Percentiles rank a stretch among this genome's conserved stretches.
These are phyloP conservation scores for Trypanosoma rangeli DNA, from an alignment of 208 protist genomes.

Conservation along the genomic window DNA sequence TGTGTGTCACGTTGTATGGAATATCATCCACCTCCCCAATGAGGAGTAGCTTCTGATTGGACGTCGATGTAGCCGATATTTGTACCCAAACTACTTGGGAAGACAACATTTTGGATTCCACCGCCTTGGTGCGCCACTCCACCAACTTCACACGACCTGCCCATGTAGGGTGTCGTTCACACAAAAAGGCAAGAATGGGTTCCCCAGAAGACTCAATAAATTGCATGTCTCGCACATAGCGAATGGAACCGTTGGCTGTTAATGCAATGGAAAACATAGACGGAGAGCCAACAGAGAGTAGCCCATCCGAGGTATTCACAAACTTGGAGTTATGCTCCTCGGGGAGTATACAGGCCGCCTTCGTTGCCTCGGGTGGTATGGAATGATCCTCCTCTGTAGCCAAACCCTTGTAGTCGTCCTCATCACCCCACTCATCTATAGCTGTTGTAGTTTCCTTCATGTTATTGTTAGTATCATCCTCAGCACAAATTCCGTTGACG, in stretches of 20 bases:
- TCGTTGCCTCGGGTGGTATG: slow-evolving; percentile 6
- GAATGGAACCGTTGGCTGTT: slow-evolving; percentile 47
- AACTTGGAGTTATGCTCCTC: slow-evolving; percentile 13
- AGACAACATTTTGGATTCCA: slow-evolving; percentile 80
- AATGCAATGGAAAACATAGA: slow-evolving; percentile 45
- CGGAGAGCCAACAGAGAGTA: slow-evolving; percentile 32
- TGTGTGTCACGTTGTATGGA: slow-evolving; percentile 78
- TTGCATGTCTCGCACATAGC: slow-evolving; percentile 84
- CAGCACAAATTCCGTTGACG: background rate
- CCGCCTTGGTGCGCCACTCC: slow-evolving; percentile 75
- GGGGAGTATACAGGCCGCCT: background rate
- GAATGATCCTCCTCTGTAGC: background rate
- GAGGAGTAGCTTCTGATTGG: slow-evolving; percentile 47
- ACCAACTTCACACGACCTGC: slow-evolving; percentile 81
- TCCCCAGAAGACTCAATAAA: slow-evolving; percentile 82
- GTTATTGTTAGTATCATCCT: slow-evolving; percentile 11
- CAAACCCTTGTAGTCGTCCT: slow-evolving; percentile 68
- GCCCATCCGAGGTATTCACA: background rate
- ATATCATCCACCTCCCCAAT: slow-evolving; percentile 83
- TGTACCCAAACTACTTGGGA: slow-evolving; percentile 78
- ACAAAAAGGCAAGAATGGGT: slow-evolving; percentile 77
- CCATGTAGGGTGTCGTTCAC: slow-evolving; percentile 76
- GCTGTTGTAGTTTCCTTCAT: slow-evolving; percentile 17
- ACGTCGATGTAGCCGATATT: slow-evolving; percentile 42
- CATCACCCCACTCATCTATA: slow-evolving; percentile 78